A percentile compares a stretch with the other conserved stretches of the same genome.
These are phyloP conservation scores for Dactylellina haptotyla DNA, from an alignment of 2,329 filamentous ascomycete species.

Conservation along the genomic window DNA sequence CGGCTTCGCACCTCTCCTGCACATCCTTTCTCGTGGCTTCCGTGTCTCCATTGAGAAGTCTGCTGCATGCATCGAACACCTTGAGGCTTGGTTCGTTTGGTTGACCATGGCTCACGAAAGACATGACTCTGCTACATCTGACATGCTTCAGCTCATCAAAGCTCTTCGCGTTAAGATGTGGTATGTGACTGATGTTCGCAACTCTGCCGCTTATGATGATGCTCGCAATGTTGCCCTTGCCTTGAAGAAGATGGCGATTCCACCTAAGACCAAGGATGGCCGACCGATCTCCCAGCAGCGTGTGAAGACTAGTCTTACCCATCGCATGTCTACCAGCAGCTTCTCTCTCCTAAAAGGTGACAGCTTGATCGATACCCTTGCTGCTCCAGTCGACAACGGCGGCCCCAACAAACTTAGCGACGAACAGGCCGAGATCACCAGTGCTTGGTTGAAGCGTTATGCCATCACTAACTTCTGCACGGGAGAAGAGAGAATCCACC, in stretches of 20 bases:
- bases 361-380: constrained; percentile 79
- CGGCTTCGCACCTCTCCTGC: constrained; percentile 75
- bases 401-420: constrained; percentile 96
- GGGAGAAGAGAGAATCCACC: constrained; percentile 92
- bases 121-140: constrained; percentile 77
- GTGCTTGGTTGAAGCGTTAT: constrained; percentile 81
- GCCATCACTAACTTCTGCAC: constrained; percentile 92
- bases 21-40: constrained; percentile 78
- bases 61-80: constrained; percentile 78
- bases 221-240: constrained; percentile 86
- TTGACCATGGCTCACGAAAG: constrained; percentile 83
- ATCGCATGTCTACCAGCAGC: constrained; percentile 58
- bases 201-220: constrained; percentile 87
- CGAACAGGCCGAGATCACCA: constrained; percentile 86
- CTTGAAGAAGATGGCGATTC: constrained; percentile 86
- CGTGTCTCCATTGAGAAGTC: constrained; percentile 75
- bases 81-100: constrained; percentile 83
- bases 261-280: constrained; percentile 63
- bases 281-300: constrained; percentile 56
- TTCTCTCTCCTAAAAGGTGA: constrained; percentile 58
- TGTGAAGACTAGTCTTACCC: constrained; percentile 55
- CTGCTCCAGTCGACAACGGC: constrained; percentile 82
- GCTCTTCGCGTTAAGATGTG: constrained; percentile 95
- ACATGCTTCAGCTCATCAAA: constrained; percentile 77
- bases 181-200: constrained; percentile 94